Percentiles rank a stretch among this genome's conserved stretches.
Evolutionary conservation across 2,329 filamentous ascomycete species (phyloP).

Genomic region (Raffaelea ambrosiae): DNA sequence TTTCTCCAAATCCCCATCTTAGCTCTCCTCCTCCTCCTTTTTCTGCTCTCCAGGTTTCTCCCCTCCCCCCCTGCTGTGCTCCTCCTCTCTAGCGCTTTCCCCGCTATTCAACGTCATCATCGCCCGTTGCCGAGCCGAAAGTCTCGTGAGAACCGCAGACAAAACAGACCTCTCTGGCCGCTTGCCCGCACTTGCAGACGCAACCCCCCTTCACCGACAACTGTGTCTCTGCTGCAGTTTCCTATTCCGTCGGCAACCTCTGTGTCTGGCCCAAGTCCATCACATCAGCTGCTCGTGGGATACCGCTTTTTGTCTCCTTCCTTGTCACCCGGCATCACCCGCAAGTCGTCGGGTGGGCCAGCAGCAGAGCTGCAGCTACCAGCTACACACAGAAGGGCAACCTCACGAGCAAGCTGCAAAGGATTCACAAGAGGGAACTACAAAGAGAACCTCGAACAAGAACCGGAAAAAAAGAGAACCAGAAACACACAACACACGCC

Average conservation of each 20-base stretch:
- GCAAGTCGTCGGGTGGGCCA: conserved; percentile 7
- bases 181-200: background rate
- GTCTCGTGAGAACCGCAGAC: background rate
- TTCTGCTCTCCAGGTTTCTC: background rate
- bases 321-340: conserved; percentile 13
- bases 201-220: background rate
- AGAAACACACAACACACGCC: background rate
- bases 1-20: too few species aligned
- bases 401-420: background rate
- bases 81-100: background rate
- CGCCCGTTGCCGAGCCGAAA: conserved; percentile 2
- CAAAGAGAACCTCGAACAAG: background rate
- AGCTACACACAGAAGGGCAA: background rate
- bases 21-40: too few species aligned
- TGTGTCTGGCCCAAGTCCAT: background rate
- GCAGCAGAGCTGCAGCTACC: background rate
- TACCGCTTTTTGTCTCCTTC: background rate
- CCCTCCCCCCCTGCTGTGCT: background rate
- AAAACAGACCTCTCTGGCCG: background rate
- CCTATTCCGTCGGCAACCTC: background rate
- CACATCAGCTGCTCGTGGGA: background rate
- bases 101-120: conserved; percentile 1
- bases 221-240: background rate
- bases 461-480: background rate
- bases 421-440: background rate